phyloP scores from a whole-genome alignment of 1,139 yeast genomes.

The Suhomyces choctaworum region DNA sequence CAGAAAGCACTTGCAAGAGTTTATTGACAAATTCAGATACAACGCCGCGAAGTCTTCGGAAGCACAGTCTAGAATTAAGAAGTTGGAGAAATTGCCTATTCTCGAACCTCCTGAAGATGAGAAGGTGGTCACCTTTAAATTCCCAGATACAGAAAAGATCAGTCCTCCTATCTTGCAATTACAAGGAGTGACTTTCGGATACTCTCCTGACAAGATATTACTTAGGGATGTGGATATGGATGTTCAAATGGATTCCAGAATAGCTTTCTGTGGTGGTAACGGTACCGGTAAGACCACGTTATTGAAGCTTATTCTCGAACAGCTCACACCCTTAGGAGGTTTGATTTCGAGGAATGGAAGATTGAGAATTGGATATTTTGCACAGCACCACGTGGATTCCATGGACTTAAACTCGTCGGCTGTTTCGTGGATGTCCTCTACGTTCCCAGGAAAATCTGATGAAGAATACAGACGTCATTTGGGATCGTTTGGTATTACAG shows the following conservation, averaged over 20 bases:
- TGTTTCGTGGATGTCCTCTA: slow-evolving; percentile 89
- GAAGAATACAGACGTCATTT: slow-evolving; percentile 96
- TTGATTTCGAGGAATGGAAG: slow-evolving; percentile 78
- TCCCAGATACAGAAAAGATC: slow-evolving; percentile 91
- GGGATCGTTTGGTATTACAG: slow-evolving; percentile 97
- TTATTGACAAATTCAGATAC: slow-evolving; percentile 93
- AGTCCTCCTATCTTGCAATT: slow-evolving; percentile 94
- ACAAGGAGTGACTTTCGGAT: slow-evolving; percentile 85
- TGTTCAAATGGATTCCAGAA: slow-evolving; percentile 90
- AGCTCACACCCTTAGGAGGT: slow-evolving; percentile 70
- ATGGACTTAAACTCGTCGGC: slow-evolving; percentile 90
- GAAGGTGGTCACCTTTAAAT: slow-evolving; percentile 76
- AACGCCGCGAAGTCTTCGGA: slow-evolving; percentile 97
- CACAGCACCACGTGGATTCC: slow-evolving; percentile 99
- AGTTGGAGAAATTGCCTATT: slow-evolving; percentile 88
- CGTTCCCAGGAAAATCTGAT: slow-evolving; percentile 91
- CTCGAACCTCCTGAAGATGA: slow-evolving; percentile 96
- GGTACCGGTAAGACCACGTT: slow-evolving; percentile 99
- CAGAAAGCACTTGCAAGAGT: slow-evolving; percentile 88
- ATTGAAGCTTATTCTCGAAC: slow-evolving; percentile 80
- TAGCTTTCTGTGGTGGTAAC: slow-evolving; percentile 97
- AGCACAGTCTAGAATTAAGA: slow-evolving; percentile 96
- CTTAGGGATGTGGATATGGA: slow-evolving; percentile 81
- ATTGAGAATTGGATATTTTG: slow-evolving; percentile 92
- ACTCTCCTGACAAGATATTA: slow-evolving; percentile 59